Percentiles rank a stretch among this genome's conserved stretches.
Conservation (phyloP, 306 rosid species). For the Pyrus pyrifolia region DNA sequence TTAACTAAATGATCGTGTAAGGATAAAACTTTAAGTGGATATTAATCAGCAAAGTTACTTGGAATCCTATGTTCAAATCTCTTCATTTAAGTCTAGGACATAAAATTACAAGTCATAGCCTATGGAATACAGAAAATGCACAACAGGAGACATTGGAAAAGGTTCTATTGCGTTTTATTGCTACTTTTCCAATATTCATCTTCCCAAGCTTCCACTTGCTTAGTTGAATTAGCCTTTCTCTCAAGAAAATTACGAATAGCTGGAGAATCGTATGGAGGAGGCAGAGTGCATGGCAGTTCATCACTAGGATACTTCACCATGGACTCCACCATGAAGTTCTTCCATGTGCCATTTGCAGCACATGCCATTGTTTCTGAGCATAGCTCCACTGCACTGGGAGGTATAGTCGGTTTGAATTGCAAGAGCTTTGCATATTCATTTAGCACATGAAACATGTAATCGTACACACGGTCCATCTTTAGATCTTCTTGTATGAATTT, state of each 20-base stretch:
- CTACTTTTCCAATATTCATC: conserved; percentile 30
- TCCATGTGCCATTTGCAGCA: conserved; percentile 22
- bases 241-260: conserved; percentile 14
- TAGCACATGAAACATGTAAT: conserved; percentile 74
- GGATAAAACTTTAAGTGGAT: background rate
- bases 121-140: background rate
- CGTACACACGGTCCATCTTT: conserved; percentile 63
- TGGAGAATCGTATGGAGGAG: conserved; percentile 43
- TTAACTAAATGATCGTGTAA: background rate
- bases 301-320: conserved; percentile 52
- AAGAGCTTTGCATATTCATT: conserved; percentile 62
- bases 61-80: background rate
- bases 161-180: conserved; percentile 11
- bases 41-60: background rate
- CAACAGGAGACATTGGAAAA: background rate
- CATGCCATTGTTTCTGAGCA: conserved; percentile 50
- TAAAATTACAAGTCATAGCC: background rate
- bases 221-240: conserved; percentile 30
- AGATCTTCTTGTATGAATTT: conserved; percentile 49
- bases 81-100: background rate
- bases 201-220: conserved; percentile 61
- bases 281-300: conserved; percentile 48
- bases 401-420: conserved; percentile 42
- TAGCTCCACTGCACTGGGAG: conserved; percentile 45
- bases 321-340: conserved; percentile 57